A percentile compares a stretch with the other conserved stretches of the same genome.
Conservation (phyloP, 2,329 filamentous ascomycete genomes). For the Reticulascus tulasneorum region DNA sequence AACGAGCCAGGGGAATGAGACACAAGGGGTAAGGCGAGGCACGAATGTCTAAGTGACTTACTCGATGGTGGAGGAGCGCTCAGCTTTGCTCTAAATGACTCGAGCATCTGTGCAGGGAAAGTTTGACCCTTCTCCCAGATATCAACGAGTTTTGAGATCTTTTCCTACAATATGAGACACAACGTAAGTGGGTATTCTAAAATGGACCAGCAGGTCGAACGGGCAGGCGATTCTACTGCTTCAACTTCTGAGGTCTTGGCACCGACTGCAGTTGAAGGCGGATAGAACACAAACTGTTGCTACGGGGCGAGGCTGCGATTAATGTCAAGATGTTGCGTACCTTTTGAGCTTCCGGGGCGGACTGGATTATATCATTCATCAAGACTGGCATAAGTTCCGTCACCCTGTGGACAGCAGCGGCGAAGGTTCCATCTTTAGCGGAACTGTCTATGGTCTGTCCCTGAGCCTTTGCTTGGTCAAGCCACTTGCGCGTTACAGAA, state of each 20-base stretch:
- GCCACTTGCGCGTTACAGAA: conserved; percentile 98
- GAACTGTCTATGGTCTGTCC: conserved; percentile 77
- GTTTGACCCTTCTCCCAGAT: conserved; percentile 97
- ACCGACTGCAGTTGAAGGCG: background rate
- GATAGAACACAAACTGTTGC: too few relatives aligned
- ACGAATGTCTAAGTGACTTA: conserved; percentile 45
- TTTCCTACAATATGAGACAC: conserved; percentile 66
- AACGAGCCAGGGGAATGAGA: too few relatives aligned
- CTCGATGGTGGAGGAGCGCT: conserved; percentile 56
- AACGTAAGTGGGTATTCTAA: conserved; percentile 32
- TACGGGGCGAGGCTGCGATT: conserved; percentile 15
- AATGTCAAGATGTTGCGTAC: conserved; percentile 56
- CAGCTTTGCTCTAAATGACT: conserved; percentile 77
- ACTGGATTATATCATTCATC: conserved; percentile 92
- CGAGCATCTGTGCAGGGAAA: conserved; percentile 77
- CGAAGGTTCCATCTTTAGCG: conserved; percentile 87
- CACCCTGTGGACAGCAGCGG: conserved; percentile 92
- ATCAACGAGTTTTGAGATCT: conserved; percentile 90
- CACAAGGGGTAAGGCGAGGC: conserved; percentile 6
- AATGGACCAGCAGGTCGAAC: conserved; percentile 10
- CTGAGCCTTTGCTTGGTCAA: conserved; percentile 86
- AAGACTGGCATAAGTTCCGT: conserved; percentile 89
- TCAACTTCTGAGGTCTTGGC: too few relatives aligned
- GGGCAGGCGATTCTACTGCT: background rate
- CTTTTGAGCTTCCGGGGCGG: conserved; percentile 92